Evolutionary conservation across 108 stramenopile species (phyloP), one percentile per base, ranked within the genome.

Genomic region (Cyclotella kingstonii): DNA sequence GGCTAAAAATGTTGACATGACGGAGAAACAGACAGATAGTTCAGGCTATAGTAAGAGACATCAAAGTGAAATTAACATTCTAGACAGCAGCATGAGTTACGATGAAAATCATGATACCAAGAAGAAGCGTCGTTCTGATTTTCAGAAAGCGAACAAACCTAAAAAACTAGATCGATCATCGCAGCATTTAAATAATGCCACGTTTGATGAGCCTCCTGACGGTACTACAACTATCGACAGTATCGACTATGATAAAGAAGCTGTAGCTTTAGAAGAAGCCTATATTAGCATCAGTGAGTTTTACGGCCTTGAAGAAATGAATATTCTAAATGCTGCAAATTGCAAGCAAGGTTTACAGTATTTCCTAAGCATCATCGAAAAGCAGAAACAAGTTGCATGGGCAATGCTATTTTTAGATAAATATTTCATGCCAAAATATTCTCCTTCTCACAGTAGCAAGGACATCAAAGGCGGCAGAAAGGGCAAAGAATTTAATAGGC

Each of bases 361-460:
- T 6, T 79, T 79, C 30, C 46, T 74, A 25, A 18, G 12, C 22
- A 18, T 47, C 18, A 54, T 73, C 4, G 52, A 54, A 44, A 33
- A 34, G 29, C 41, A 70, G 43, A 38, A 36, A 11, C 34, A 65
- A 45, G 72, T 79, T 25, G 57, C 67, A 15, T 79, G 72, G 60
- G 69, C 78, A 18, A 63, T 73, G 54, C 14, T 79, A 14, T 79
- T 74, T 59, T 60, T 73, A 25, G 78, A 79, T 48, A 59, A 60
- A 6, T 54, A 46, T 35, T 39, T 47, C 10, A 51, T 52, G 5
- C 22, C 22, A 18, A 58, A 38, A 40, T 25, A 50, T 19, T 35
- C 43, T 12, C 8, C 30, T 15, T 12, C 42, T 8, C 19, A 27
- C 21, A 28, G 12, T 54, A 26, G 30, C 18, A 14, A 33, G 0